Evolutionary conservation across 441 rosid species (phyloP).

Genomic region (Gossypium aridum): DNA sequence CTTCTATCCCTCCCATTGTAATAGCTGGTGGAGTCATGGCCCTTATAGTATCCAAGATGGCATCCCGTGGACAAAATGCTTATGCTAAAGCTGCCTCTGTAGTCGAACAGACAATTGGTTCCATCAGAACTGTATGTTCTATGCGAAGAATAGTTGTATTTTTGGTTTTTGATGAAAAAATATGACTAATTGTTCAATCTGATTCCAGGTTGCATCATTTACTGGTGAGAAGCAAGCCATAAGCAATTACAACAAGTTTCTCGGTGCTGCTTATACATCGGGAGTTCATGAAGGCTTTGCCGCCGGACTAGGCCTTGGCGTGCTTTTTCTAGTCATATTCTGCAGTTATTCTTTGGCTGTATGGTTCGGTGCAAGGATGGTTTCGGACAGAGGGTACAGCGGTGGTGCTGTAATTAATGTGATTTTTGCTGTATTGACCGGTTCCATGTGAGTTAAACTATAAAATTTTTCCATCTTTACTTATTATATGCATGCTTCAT

Average conservation of each 20-base stretch:
- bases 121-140: conserved; percentile 66
- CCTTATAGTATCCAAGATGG: conserved; percentile 36
- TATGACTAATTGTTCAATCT: not conserved
- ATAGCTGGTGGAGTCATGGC: conserved; percentile 53
- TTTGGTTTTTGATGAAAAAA: not conserved
- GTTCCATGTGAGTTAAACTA: conserved; percentile 49
- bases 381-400: conserved; percentile 47
- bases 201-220: conserved; percentile 73
- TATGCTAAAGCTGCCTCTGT: conserved; percentile 59
- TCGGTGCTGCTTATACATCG: conserved; percentile 49
- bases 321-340: conserved; percentile 32
- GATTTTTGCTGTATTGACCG: conserved; percentile 55
- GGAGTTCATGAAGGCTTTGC: conserved; percentile 60
- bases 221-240: conserved; percentile 73
- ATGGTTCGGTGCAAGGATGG: conserved; percentile 76
- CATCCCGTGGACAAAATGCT: conserved; percentile 62
- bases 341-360: conserved; percentile 55
- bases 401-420: conserved; percentile 64
- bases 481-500: not conserved
- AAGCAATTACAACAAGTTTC: conserved; percentile 42
- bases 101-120: conserved; percentile 79
- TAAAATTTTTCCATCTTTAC: not conserved
- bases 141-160: not conserved
- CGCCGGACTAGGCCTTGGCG: conserved; percentile 60
- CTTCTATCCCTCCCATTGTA: conserved; percentile 62